These are phyloP conservation scores for Daedaleopsis sinensis DNA, from an alignment of 768 basidiomycete genomes.

Conservation along the genomic window DNA sequence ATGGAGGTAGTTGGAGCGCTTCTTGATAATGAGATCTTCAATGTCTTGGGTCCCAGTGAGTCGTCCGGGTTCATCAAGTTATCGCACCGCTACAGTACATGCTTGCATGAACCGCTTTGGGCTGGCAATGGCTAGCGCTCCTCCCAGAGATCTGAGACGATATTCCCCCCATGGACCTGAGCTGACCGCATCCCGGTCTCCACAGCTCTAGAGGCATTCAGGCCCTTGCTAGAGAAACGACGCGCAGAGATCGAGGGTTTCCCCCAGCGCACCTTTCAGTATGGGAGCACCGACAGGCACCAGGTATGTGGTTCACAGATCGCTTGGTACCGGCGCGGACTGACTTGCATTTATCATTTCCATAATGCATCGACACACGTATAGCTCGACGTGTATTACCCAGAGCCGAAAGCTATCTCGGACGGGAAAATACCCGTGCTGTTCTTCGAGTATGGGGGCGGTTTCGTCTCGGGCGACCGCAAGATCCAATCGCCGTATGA, in stretches of 20 bases:
- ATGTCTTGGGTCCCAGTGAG: conserved; percentile 18
- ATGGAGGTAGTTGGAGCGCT: conserved; percentile 19
- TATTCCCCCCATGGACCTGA: not conserved
- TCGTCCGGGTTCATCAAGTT: not conserved
- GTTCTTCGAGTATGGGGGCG: conserved; percentile 71
- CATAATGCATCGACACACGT: too few relatives aligned
- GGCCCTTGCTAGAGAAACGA: conserved; percentile 51
- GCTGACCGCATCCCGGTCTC: not conserved
- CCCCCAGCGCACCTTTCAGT: conserved; percentile 58
- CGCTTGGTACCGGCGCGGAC: not conserved
- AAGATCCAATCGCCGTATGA: conserved; percentile 48
- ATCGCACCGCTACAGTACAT: too few relatives aligned
- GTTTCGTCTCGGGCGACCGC: conserved; percentile 56
- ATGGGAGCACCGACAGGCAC: conserved; percentile 54
- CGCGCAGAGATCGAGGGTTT: conserved; percentile 48
- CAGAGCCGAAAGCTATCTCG: conserved; percentile 19
- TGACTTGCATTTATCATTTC: not conserved
- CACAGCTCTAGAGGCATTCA: conserved; percentile 51
- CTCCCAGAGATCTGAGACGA: not conserved
- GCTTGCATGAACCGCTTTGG: not conserved
- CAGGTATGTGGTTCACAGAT: conserved; percentile 37
- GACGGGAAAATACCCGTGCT: conserved; percentile 48
- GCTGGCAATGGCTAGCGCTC: not conserved
- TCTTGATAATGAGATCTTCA: conserved; percentile 6
- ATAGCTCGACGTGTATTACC: conserved; percentile 75